phyloP scores from a whole-genome alignment of 1,284 basidiomycete genomes.

The Trametes hirsuta region DNA sequence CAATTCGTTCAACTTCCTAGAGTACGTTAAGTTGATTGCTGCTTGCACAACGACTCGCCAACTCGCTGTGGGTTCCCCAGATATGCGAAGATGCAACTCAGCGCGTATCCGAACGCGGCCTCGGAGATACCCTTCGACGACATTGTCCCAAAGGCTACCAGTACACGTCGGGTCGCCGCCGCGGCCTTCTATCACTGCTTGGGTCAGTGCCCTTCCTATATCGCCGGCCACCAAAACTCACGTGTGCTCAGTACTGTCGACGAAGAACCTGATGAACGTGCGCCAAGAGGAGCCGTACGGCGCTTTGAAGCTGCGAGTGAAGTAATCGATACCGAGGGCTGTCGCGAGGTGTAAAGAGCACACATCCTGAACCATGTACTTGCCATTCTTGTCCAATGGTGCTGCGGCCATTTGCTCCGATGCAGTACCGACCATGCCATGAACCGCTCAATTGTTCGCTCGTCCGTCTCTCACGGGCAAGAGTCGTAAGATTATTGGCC shows the following conservation, averaged over 20 bases:
- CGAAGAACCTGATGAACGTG: constrained; percentile 61
- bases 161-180: constrained; percentile 74
- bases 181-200: constrained; percentile 82
- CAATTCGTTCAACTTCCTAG: constrained; percentile 77
- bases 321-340: constrained; percentile 22
- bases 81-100: constrained; percentile 77
- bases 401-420: neutral
- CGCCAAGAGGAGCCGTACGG: constrained; percentile 59
- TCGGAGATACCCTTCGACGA: constrained; percentile 61
- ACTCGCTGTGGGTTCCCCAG: constrained; percentile 38
- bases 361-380: neutral
- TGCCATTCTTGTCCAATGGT: neutral
- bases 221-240: neutral
- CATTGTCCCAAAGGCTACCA: constrained; percentile 64
- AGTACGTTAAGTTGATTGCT: constrained; percentile 47
- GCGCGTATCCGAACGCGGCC: constrained; percentile 52
- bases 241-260: constrained; percentile 56
- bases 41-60: neutral
- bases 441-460: no score
- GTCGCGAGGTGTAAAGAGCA: neutral
- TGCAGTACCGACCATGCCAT: no score
- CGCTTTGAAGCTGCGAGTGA: constrained; percentile 44
- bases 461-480: no score
- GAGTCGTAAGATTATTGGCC: no score
- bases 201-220: constrained; percentile 46